A percentile compares a stretch with the other conserved stretches of the same genome.
These are phyloP conservation scores for Dactylellina drechsleri DNA, from an alignment of 2,329 filamentous ascomycete species.

Conservation along the genomic window DNA sequence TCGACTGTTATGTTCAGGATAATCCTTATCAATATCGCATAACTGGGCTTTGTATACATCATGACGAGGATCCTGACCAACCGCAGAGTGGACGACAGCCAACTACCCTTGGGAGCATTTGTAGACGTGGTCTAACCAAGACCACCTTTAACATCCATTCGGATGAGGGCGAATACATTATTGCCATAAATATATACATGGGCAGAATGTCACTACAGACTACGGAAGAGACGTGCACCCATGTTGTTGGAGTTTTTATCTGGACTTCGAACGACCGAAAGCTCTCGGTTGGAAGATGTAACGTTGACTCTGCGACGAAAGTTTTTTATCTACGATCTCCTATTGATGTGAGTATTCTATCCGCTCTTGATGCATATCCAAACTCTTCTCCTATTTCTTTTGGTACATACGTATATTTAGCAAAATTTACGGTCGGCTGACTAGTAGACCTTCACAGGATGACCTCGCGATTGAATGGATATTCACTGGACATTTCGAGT, in stretches of 20 bases:
- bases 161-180: conserved; percentile 26
- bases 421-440: neutral
- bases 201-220: neutral
- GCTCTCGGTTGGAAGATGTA: conserved; percentile 20
- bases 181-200: conserved; percentile 16
- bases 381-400: no score
- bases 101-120: conserved; percentile 11
- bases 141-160: conserved; percentile 7
- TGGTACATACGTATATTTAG: no score
- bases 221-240: neutral
- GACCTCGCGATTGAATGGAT: conserved; percentile 35
- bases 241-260: conserved; percentile 17
- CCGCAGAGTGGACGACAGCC: neutral
- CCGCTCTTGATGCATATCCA: no score
- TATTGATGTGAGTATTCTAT: conserved; percentile 17
- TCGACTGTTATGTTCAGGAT: conserved; percentile 27
- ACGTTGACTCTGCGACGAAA: conserved; percentile 15
- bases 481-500: conserved; percentile 19
- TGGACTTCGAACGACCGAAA: conserved; percentile 30
- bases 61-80: conserved; percentile 22
- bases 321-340: conserved; percentile 12
- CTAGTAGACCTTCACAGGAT: neutral
- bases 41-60: conserved; percentile 23
- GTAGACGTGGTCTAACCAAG: neutral
- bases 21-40: conserved; percentile 11